Evolutionary conservation across 768 basidiomycete species (phyloP).

Genomic region (Pleurotus giganteus): DNA sequence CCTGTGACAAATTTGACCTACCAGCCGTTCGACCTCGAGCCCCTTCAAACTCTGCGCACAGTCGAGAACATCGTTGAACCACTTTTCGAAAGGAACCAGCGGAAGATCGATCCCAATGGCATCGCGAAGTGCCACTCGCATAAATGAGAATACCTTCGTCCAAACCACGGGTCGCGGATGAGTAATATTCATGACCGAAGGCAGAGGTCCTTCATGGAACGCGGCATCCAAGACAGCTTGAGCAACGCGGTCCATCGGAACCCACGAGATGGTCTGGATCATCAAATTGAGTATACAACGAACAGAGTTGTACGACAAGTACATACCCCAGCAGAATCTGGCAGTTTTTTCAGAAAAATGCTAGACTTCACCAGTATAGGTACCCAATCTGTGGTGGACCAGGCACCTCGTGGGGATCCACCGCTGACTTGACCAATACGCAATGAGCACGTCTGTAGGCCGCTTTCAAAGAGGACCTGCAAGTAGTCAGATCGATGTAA

Average conservation of each 20-base stretch:
- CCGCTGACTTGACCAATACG: slow-evolving; percentile 38
- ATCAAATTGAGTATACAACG: background rate
- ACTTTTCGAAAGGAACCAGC: background rate
- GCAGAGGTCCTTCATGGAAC: slow-evolving; percentile 15
- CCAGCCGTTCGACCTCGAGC: background rate
- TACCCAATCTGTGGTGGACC: slow-evolving; percentile 38
- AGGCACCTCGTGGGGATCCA: slow-evolving; percentile 31
- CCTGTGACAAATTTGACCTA: background rate
- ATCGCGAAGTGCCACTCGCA: background rate
- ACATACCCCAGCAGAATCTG: slow-evolving; percentile 20
- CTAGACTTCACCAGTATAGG: slow-evolving; percentile 38
- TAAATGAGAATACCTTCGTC: slow-evolving; percentile 16
- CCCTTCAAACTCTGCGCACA: background rate
- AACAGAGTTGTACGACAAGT: slow-evolving; percentile 5
- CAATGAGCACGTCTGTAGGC: slow-evolving; percentile 26
- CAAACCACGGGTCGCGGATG: slow-evolving; percentile 34
- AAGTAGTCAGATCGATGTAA: background rate
- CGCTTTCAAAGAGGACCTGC: slow-evolving; percentile 29
- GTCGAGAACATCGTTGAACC: background rate
- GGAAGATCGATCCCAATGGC: background rate
- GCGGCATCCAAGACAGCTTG: slow-evolving; percentile 29
- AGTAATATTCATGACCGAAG: slow-evolving; percentile 28
- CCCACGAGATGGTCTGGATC: slow-evolving; percentile 31
- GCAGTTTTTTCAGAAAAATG: slow-evolving; percentile 19
- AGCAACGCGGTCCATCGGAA: slow-evolving; percentile 28